Evolutionary conservation across 805 yeast genomes (phyloP).

Genomic region (Ogataea naganishii): DNA sequence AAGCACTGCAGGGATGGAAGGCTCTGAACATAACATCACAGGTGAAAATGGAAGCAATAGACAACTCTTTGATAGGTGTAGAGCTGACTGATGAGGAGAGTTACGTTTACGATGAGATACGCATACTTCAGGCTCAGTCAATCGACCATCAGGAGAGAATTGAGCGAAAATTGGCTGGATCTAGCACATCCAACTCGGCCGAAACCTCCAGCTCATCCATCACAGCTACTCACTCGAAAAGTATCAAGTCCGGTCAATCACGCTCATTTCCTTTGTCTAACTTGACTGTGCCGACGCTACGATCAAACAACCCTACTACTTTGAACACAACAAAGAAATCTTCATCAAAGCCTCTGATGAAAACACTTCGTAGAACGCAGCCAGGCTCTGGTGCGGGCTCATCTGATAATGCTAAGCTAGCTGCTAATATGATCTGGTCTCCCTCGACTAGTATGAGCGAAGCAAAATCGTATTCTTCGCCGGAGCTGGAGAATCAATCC

Average conservation of each 20-base stretch:
- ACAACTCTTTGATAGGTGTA: constrained; percentile 28
- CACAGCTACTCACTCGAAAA: constrained; percentile 1
- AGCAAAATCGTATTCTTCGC: constrained; percentile 17
- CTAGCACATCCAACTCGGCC: constrained; percentile 4
- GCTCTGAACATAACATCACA: constrained; percentile 54
- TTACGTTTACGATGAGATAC: constrained; percentile 30
- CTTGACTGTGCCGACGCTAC: constrained; percentile 17
- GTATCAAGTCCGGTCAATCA: constrained; percentile 4
- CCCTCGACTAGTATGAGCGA: constrained; percentile 22
- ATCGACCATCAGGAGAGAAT: constrained; percentile 31
- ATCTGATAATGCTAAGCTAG: constrained; percentile 24
- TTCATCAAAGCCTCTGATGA: constrained; percentile 12
- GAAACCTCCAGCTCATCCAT: constrained; percentile 1
- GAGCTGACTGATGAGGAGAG: constrained; percentile 36
- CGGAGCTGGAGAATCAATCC: constrained; percentile 13
- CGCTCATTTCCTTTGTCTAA: constrained; percentile 9
- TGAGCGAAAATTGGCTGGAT: constrained; percentile 10
- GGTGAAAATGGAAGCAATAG: constrained; percentile 44
- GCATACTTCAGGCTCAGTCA: constrained; percentile 25
- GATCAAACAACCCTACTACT: constrained; percentile 21
- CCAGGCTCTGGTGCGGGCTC: no score
- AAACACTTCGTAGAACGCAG: constrained; percentile 7
- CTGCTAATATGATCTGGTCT: constrained; percentile 24
- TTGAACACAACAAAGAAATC: constrained; percentile 16
- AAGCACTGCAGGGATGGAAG: constrained; percentile 68